Evolutionary conservation across 192 early-diverging fungal genomes (phyloP), one percentile per base, ranked within the genome.

Genomic region (Neocallimastix lanati): DNA sequence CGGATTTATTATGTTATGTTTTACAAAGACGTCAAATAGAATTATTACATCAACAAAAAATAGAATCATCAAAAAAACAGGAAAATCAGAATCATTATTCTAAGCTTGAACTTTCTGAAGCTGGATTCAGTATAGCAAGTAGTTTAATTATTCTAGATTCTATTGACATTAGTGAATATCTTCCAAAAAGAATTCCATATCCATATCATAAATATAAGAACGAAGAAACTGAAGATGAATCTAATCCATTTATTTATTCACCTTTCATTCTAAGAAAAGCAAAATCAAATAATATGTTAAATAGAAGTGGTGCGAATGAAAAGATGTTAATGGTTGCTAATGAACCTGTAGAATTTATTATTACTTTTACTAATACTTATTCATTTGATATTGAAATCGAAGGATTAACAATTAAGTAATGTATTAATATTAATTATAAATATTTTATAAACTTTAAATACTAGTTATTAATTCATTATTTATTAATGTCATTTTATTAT

Each of bases 221-320:
- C 76, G 36, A 82, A 77, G 78, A 36, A 18, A 50, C 36, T 18
- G 82, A 50, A 13, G 79, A 80, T 76, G 79, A 88, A 79, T 76
- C 83, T 33, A 90, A 93, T 78, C 89, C 92, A n/a, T 95, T 95
- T 82, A 86, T 95, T 33, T 93, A 95, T 82, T 93, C 92, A 80
- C 92, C 93, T 9, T 94, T 89, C 84, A 87, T 88, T 76, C 83
- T 90, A 40, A 92, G 91, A 78, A 85, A 86, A 30, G 83, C 81
- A 12, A 76, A 28, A 16, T 78, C 29, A 28, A 36, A 28, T 83
- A 77, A 77, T 78, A 21, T 76, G 80, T 27, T 30, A 40, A 33
- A 77, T 29, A 76, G 28, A 28, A 67, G 6, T 12, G 11, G 77
- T 78, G 81, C 18, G 5, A 79, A 76, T 28, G 79, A 80, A 35